phyloP scores from a whole-genome alignment of 139 green algal species.

The Tetraselmis striata region DNA sequence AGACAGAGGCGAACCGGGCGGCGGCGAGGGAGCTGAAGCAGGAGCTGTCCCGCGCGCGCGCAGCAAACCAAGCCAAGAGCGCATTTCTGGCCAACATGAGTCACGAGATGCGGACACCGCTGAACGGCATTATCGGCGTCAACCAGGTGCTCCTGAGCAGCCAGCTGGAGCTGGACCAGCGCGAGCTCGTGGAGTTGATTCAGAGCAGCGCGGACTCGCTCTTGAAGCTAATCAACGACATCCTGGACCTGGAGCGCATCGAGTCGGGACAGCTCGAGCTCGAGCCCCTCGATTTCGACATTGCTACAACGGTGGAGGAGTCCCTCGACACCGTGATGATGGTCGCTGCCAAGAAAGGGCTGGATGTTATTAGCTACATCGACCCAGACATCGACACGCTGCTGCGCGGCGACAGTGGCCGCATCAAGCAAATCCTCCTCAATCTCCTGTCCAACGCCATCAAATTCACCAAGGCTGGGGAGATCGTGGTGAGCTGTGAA shows the following conservation, averaged over 20 bases:
- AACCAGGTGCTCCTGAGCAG: slow-evolving; percentile 47
- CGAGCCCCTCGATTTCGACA: neutral
- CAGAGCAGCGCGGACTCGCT: slow-evolving; percentile 23
- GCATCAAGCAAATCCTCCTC: slow-evolving; percentile 57
- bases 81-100: slow-evolving; percentile 71
- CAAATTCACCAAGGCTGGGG: slow-evolving; percentile 65
- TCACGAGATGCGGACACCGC: slow-evolving; percentile 63
- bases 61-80: slow-evolving; percentile 78
- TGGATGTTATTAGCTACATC: neutral
- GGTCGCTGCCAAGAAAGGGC: neutral
- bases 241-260: slow-evolving; percentile 85
- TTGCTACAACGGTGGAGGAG: neutral
- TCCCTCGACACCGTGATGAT: neutral
- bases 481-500: slow-evolving; percentile 33
- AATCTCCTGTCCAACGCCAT: slow-evolving; percentile 66
- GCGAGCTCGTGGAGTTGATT: neutral
- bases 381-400: neutral
- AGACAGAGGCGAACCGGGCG: too few species aligned
- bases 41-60: too few species aligned
- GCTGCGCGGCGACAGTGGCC: slow-evolving; percentile 50
- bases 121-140: slow-evolving; percentile 62
- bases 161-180: neutral
- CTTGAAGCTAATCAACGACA: slow-evolving; percentile 82
- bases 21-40: too few species aligned
- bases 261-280: slow-evolving; percentile 79